A percentile compares a stretch with the other conserved stretches of the same genome.
Conservation (phyloP, 1,284 basidiomycete genomes). For the Trichosporon inkin region DNA sequence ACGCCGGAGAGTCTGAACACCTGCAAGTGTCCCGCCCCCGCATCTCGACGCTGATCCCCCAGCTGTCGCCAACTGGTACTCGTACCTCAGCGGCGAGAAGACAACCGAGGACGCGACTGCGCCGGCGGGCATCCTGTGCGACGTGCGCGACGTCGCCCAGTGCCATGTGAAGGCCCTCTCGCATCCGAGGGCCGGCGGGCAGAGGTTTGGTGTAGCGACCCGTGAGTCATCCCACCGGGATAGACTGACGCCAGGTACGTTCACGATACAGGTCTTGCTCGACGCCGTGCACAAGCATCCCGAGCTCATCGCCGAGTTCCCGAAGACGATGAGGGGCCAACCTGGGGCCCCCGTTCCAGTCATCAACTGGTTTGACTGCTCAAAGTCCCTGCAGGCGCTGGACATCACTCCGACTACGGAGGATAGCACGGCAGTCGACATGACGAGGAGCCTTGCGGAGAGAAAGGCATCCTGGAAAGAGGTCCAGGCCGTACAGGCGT, state of each 20-base stretch:
- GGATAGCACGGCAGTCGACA: slow-evolving; percentile 26
- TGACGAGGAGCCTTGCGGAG: slow-evolving; percentile 25
- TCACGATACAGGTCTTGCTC: slow-evolving; percentile 25
- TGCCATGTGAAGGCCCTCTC: slow-evolving; percentile 24
- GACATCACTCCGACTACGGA: slow-evolving; percentile 18
- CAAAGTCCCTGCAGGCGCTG: slow-evolving; percentile 17
- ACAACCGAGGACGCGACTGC: slow-evolving; percentile 26
- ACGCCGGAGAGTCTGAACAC: slow-evolving; percentile 26
- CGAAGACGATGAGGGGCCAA: slow-evolving; percentile 16
- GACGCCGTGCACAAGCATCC: slow-evolving; percentile 18
- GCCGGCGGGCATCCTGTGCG: slow-evolving; percentile 28
- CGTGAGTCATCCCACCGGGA: slow-evolving; percentile 11
- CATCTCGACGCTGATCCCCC: neutral
- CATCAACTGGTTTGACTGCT: slow-evolving; percentile 29
- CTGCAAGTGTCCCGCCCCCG: slow-evolving; percentile 11
- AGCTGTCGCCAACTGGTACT: slow-evolving; percentile 30
- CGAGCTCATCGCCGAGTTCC: slow-evolving; percentile 19
- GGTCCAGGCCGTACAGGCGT: neutral
- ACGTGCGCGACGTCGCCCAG: slow-evolving; percentile 30
- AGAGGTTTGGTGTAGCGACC: slow-evolving; percentile 27
- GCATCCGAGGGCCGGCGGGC: slow-evolving; percentile 24
- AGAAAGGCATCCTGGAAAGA: slow-evolving; percentile 2
- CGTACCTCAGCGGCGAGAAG: slow-evolving; percentile 27
- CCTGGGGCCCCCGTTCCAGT: slow-evolving; percentile 22
- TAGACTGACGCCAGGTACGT: slow-evolving; percentile 18